phyloP scores from a whole-genome alignment of 106 monocot genomes.

The Vanilla planifolia region DNA sequence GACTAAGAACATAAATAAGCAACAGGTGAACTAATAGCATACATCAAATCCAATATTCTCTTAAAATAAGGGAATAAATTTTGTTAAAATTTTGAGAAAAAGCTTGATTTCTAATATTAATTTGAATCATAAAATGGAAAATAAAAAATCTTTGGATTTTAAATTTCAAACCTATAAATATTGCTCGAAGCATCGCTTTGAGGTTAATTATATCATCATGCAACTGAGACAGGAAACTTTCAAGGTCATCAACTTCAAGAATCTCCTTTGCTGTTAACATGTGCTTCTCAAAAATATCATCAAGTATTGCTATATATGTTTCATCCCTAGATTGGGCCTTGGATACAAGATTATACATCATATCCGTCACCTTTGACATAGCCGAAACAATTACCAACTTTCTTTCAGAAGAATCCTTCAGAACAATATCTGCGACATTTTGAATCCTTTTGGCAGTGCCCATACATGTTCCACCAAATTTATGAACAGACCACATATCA shows the following conservation, averaged over 20 bases:
- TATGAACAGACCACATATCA: constrained; percentile 95
- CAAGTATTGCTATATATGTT: constrained; percentile 58
- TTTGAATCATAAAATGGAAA: background rate
- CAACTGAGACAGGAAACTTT: constrained; percentile 62
- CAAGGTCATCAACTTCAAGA: constrained; percentile 77
- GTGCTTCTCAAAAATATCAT: constrained; percentile 88
- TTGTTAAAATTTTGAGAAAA: too few relatives aligned
- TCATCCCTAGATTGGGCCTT: constrained; percentile 94
- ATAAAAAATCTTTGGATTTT: background rate
- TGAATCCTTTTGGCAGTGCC: constrained; percentile 76
- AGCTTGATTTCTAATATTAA: too few relatives aligned
- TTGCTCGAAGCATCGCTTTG: constrained; percentile 91
- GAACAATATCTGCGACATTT: constrained; percentile 70
- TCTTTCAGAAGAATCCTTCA: constrained; percentile 70
- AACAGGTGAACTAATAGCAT: too few relatives aligned
- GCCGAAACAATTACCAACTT: constrained; percentile 93
- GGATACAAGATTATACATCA: constrained; percentile 80
- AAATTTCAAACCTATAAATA: constrained; percentile 67
- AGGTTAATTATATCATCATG: constrained; percentile 84
- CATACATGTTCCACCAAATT: constrained; percentile 99
- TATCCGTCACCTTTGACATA: constrained; percentile 99
- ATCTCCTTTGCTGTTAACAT: constrained; percentile 71
- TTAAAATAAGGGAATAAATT: too few relatives aligned
- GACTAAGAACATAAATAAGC: too few relatives aligned
- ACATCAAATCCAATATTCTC: too few relatives aligned